Percentiles rank a stretch among this genome's conserved stretches.
Conservation (phyloP, 2,329 filamentous ascomycete genomes). For the Aspergillus ustus region DNA sequence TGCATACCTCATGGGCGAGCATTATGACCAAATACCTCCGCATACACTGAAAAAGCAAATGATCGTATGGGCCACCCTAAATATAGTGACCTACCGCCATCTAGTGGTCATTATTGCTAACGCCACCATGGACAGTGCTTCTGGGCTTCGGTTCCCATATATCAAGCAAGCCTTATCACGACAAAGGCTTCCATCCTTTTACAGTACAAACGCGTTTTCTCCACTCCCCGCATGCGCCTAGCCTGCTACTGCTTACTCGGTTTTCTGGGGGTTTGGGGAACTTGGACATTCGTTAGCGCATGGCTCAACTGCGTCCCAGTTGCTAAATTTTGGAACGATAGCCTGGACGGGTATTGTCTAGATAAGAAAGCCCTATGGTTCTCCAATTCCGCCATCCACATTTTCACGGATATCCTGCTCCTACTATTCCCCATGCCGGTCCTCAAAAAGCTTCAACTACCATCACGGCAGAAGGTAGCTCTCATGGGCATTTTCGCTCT, state of each 20-base stretch:
- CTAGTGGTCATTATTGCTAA: neutral
- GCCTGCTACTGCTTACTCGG: conserved; percentile 41
- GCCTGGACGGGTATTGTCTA: conserved; percentile 39
- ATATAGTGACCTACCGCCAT: neutral
- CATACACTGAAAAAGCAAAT: conserved; percentile 29
- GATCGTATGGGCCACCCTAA: conserved; percentile 24
- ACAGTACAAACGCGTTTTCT: conserved; percentile 43
- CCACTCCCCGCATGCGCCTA: conserved; percentile 34
- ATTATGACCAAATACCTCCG: conserved; percentile 26
- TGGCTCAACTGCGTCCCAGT: conserved; percentile 39
- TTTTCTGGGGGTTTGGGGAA: conserved; percentile 36
- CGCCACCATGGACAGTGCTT: conserved; percentile 28
- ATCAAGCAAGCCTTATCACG: conserved; percentile 38
- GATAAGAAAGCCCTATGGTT: conserved; percentile 49
- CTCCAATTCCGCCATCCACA: conserved; percentile 49
- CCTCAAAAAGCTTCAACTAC: conserved; percentile 46
- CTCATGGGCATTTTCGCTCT: conserved; percentile 49
- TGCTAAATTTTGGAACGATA: conserved; percentile 35
- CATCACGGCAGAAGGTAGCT: conserved; percentile 44
- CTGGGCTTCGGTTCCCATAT: conserved; percentile 39
- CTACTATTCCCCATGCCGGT: conserved; percentile 48
- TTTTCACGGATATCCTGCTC: conserved; percentile 48
- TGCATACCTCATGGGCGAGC: conserved; percentile 36
- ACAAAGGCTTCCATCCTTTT: conserved; percentile 43
- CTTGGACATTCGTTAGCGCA: conserved; percentile 37